Evolutionary conservation across 225 moss, liverwort and hornwort genomes (phyloP), one percentile per base, ranked within the genome.

Genomic region (Anthoceros angustus): DNA sequence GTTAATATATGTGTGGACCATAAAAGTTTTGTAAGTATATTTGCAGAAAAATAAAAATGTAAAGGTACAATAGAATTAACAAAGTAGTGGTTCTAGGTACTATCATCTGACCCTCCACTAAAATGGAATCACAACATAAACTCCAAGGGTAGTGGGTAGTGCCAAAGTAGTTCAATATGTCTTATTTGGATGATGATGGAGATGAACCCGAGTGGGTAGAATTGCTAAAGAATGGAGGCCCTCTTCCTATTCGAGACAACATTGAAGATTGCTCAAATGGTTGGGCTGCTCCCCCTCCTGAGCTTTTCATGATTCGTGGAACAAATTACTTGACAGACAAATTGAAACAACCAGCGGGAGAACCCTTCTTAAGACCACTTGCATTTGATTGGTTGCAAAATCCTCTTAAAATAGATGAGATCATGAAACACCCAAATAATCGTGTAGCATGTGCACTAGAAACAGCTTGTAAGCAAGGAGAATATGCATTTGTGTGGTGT

Each of bases 351-450:
- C 75, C 88, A 12, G 88, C 83, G 39, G 86, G 79, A 62, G 79
- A 83, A 9, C 64, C 63, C 39, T 71, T 88, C 12, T 83, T 92
- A 65, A 74, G 76, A 64, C 86, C 86, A 25, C 73, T 92, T 45
- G 88, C 84, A 15, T 74, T 92, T 8, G 92, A 92, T 68, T 92
- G 92, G 92, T 71, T 92, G 65, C 83, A 77, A 66, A 85, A 84
- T 73, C 69, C 64, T 43, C 70, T 72, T 70, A 83, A 83, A 77
- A 83, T 88, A 61, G 88, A 92, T 71, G 75, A 77, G 42, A 75
- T 86, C 61, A 63, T 92, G 64, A 76, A 73, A 63, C 71, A 86
- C 66, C 75, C 84, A 25, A 77, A 74, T 43, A 86, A 83, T 68
- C 83, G 87, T 62, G 78, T 90, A 40, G 73, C 75, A 73, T 68